Conservation (phyloP, 1,284 basidiomycete species). For the Puccinia brachypodii region DNA sequence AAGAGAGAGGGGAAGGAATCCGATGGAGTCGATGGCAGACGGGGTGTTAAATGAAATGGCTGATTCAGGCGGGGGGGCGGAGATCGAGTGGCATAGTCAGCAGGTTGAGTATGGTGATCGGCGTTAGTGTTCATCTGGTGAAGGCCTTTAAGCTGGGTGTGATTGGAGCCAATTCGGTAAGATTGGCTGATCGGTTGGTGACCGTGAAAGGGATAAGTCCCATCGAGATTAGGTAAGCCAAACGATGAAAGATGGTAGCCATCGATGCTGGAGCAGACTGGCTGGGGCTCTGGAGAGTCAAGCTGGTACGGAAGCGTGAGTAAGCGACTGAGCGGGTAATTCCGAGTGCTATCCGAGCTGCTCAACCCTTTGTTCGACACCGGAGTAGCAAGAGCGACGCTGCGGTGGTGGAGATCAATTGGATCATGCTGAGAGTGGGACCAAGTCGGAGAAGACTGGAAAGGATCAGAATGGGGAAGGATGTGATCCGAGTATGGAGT, state of each 20-base stretch:
- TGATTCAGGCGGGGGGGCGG: not conserved
- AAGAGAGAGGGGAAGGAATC: constrained; percentile 12
- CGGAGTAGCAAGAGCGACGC: constrained; percentile 32
- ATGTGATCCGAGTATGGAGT: constrained; percentile 3
- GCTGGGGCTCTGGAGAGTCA: constrained; percentile 21
- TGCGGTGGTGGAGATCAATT: constrained; percentile 28
- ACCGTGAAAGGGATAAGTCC: not conserved
- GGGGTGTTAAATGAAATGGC: not conserved
- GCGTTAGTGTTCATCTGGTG: not conserved
- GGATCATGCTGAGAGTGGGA: constrained; percentile 30
- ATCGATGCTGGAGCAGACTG: constrained; percentile 20
- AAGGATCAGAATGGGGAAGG: constrained; percentile 25
- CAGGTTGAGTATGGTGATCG: not conserved
- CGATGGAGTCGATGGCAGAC: not conserved
- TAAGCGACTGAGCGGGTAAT: constrained; percentile 10
- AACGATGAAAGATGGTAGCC: constrained; percentile 9
- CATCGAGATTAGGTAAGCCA: constrained; percentile 32
- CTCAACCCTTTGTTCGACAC: not conserved
- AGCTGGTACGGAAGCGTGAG: constrained; percentile 19
- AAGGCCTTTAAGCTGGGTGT: not conserved
- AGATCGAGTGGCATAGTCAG: not conserved
- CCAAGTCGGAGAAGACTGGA: constrained; percentile 26
- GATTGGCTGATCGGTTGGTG: not conserved
- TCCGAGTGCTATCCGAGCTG: not conserved
- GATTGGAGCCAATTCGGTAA: not conserved